Evolutionary conservation across 2,329 filamentous ascomycete species (phyloP).

Genomic region (Fusarium pilosicola): DNA sequence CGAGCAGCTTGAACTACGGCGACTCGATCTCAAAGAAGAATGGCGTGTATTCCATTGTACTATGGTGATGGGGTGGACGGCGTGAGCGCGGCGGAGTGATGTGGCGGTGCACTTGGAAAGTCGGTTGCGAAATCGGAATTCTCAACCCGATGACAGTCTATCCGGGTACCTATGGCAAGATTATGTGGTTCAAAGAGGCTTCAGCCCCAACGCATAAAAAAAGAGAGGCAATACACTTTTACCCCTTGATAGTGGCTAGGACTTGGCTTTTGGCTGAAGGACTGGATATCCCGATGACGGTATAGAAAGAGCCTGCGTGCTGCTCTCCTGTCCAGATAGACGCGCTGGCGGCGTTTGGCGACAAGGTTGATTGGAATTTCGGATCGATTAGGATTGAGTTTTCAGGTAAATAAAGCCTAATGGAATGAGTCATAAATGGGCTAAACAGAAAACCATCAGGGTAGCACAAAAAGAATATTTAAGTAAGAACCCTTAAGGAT

Average conservation of each 20-base stretch:
- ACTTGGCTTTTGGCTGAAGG: not conserved
- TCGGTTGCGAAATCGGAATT: not conserved
- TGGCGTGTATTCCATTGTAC: no score
- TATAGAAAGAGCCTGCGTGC: no score
- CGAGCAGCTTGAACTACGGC: no score
- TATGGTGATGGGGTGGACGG: no score
- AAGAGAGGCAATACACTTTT: not conserved
- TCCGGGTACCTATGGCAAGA: no score
- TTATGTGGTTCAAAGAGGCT: not conserved
- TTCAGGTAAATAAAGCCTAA: no score
- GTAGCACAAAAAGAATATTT: not conserved
- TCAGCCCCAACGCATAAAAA: not conserved
- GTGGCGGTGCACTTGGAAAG: no score
- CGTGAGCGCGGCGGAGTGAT: no score
- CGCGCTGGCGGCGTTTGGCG: no score
- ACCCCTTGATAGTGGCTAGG: fast-evolving
- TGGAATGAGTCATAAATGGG: fast-evolving
- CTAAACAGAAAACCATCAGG: not conserved
- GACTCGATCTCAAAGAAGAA: no score
- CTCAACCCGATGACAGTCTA: not conserved
- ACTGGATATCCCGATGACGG: no score
- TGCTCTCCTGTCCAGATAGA: not conserved
- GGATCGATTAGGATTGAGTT: not conserved
- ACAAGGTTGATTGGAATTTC: not conserved
- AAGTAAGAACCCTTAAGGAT: not conserved